Evolutionary conservation across 2,329 filamentous ascomycete genomes (phyloP), one percentile per base, ranked within the genome.

Genomic region (Penicillium sp.): DNA sequence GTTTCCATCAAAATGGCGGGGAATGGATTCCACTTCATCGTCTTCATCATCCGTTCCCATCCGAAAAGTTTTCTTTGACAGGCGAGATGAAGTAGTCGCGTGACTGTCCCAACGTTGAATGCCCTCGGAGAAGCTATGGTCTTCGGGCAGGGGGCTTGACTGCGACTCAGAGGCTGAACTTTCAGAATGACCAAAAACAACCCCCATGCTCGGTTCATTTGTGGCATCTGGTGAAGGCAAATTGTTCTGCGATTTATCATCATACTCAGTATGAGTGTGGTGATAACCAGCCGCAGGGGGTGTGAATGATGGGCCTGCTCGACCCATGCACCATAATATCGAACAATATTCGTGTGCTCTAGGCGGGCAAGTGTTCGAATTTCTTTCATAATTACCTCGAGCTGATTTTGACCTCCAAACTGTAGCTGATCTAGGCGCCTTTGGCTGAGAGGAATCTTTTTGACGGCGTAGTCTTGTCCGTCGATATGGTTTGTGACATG

Each of bases 291-390:
- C 47, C 46, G 30, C 61, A 49, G 64, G 27, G 46, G 39, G 16
- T 44, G 23, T 18, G 46, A 42, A 32, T 54, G 39, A 53, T 70
- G 77, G 34, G 62, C 67, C 48, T 74, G 71, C 61, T 88, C 86
- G 13, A 87, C 75, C 86, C 86, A 89, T 13, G 82, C 82, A 47
- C 80, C 79, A 64, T 83, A 84, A 62, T 89, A 89, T 23, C 85
- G 78, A 34, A 88, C 85, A 51, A 89, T 81, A 64, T 88, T 87
- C 5, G 77, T 78, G 67, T 89, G 85, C 42, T 87, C 81, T 14
- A 88, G 73, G 26, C 77, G 76, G 43, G 85, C 85, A 41, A 88
- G 73, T 0, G 83, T 84, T 44, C 83, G 77, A 8, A 87, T 79
- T 68, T 88, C 85, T 52, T 79, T 78, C 50, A 87, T 74, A 30